Evolutionary conservation across 2,329 filamentous ascomycete species (phyloP).

Genomic region (Verticillium alfalfae): DNA sequence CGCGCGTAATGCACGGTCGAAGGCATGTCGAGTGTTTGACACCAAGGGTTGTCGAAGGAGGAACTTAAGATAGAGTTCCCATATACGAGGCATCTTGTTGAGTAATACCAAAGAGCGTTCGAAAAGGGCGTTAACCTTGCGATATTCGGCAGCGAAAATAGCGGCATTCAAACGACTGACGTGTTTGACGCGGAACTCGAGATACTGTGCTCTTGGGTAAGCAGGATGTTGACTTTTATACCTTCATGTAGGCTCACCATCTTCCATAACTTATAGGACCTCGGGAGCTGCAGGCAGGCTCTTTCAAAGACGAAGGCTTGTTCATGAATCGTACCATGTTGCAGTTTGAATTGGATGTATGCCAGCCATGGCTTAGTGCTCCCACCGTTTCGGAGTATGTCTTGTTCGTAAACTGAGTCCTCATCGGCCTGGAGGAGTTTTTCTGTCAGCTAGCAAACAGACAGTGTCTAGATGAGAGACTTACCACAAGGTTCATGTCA

Average conservation of each 20-base stretch:
- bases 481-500: conserved; percentile 44
- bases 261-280: conserved; percentile 98
- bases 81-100: conserved; percentile 98
- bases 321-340: conserved; percentile 78
- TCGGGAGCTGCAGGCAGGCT: conserved; percentile 80
- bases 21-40: conserved; percentile 78
- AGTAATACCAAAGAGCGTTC: conserved; percentile 87
- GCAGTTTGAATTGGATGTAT: conserved; percentile 86
- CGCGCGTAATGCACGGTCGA: conserved; percentile 86
- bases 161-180: conserved; percentile 78
- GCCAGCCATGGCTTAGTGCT: conserved; percentile 92
- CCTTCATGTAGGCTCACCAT: conserved; percentile 49
- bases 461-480: conserved; percentile 10
- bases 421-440: conserved; percentile 61
- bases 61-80: conserved; percentile 95
- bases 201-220: conserved; percentile 52
- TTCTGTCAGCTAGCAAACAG: background rate
- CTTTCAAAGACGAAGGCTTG: conserved; percentile 85
- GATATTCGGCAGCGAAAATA: conserved; percentile 71
- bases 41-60: conserved; percentile 87
- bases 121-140: conserved; percentile 92
- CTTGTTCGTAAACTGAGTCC: conserved; percentile 94
- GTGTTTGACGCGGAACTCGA: conserved; percentile 78
- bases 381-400: conserved; percentile 78
- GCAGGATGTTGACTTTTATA: no score